Base-by-base conservation (phyloP, 495 filamentous ascomycete species). In the Lophium mytilinum region DNA sequence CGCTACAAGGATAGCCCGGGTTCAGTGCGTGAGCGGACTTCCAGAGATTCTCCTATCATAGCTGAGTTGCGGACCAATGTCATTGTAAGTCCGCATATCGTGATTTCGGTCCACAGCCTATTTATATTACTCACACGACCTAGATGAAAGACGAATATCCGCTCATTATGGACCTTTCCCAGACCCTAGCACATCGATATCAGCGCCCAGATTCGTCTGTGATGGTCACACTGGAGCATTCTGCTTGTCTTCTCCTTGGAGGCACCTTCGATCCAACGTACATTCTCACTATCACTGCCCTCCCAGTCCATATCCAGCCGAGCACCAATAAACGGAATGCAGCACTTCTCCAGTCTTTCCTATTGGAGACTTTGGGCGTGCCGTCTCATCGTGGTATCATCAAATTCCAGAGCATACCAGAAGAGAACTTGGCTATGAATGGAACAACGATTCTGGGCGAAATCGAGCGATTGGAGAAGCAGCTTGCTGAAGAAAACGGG, bases 1-100 rank as follows among this genome's bases (percentile, higher is more conserved):
- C 2, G 24, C 8, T 66, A 76, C 48, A 78, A 81, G 55, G 78
- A 80, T 3, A 64, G 67, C 53, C 59, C 56, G 18, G 61, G 72
- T n/a, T 74, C 79, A 9, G 77, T 80, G 9, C 75, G 74, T 55
- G 80, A 86, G 43, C 76, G 80, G 33, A 71, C 89, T 18, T 68
- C 71, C 14, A 81, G 79, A 57, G 80, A 90, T 57, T 83, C 88
- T 15, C 75, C 86, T 51, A 79, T 96, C 52, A 77, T 88, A 53
- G 87, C 84, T 37, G 89, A 96, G 67, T 69, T 97, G 34, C 84
- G 82, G 65, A 89, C 88, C n/a, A 96, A 93, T 67, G 80, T 83
- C 37, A 87, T 84, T 67, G 89, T 91, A 75, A 62, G 84, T 73
- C 8, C 35, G 6, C 24, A 12, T n/a, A 34, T 21, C 34, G 40